phyloP scores from a whole-genome alignment of 495 filamentous ascomycete genomes.

The Podospora pseudopauciseta region DNA sequence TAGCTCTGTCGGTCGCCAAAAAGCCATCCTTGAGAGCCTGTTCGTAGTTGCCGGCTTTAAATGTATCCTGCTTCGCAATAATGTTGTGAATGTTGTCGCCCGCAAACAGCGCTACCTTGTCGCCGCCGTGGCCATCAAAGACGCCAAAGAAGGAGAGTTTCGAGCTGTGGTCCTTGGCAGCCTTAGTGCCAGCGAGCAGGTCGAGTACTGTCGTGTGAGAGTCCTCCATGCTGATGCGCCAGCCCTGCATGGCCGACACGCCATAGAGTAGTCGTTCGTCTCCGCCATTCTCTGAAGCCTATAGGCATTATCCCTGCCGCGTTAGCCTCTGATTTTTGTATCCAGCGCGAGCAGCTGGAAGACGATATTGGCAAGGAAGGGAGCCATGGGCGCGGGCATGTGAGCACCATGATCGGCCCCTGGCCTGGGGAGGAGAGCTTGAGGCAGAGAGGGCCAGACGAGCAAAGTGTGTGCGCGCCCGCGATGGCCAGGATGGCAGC shows the following conservation, averaged over 20 bases:
- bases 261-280: conserved; percentile 92
- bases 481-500: conserved; percentile 1
- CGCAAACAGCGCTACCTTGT: conserved; percentile 90
- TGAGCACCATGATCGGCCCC: not conserved
- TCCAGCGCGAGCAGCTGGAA: conserved; percentile 8
- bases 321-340: conserved; percentile 19
- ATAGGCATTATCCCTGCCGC: conserved; percentile 18
- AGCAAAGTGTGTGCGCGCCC: conserved; percentile 7
- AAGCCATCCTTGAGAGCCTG: conserved; percentile 97
- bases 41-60: conserved; percentile 85
- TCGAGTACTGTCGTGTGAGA: conserved; percentile 87
- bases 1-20: conserved; percentile 90
- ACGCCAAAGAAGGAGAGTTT: conserved; percentile 95
- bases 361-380: not conserved
- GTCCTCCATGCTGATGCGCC: conserved; percentile 99
- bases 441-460: conserved; percentile 20
- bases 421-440: conserved; percentile 17
- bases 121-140: conserved; percentile 95
- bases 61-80: conserved; percentile 87
- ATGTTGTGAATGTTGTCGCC: conserved; percentile 93
- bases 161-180: conserved; percentile 60
- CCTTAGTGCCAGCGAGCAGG: conserved; percentile 63
- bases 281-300: conserved; percentile 84
- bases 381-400: not conserved
- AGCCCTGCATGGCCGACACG: conserved; percentile 98